Evolutionary conservation across 108 stramenopile species (phyloP).

Genomic region (Nitzschia sp.): DNA sequence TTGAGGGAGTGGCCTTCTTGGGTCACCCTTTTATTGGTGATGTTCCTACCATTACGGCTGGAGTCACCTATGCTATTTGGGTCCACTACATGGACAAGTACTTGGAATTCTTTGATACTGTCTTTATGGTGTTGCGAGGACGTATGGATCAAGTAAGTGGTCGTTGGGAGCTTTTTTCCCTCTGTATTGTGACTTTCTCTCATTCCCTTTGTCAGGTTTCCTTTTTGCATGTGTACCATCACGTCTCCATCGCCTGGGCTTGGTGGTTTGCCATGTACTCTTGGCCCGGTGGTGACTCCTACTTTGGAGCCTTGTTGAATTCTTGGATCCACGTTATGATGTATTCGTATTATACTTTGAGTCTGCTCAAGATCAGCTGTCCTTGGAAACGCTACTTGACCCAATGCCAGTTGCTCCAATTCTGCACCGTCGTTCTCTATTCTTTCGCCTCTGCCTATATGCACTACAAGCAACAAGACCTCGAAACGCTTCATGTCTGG

Average conservation of each 20-base stretch:
- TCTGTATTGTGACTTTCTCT: too few relatives aligned
- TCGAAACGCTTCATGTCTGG: conserved; percentile 46
- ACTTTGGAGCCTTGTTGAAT: conserved; percentile 96
- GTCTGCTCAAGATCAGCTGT: conserved; percentile 61
- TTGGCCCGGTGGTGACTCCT: conserved; percentile 91
- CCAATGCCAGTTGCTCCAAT: conserved; percentile 94
- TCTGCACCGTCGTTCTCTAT: conserved; percentile 86
- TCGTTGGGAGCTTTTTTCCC: conserved; percentile 4
- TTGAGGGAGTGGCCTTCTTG: conserved; percentile 61
- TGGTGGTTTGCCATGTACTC: conserved; percentile 88
- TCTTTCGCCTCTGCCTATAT: conserved; percentile 45
- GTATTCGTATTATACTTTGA: conserved; percentile 97
- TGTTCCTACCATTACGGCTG: conserved; percentile 44
- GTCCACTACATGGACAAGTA: conserved; percentile 97
- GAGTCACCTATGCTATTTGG: conserved; percentile 87
- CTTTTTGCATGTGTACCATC: conserved; percentile 99
- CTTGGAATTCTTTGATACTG: conserved; percentile 96
- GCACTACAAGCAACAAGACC: conserved; percentile 29
- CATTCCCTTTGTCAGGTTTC: conserved; percentile 70
- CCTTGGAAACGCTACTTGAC: conserved; percentile 96
- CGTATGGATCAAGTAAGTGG: conserved; percentile 89
- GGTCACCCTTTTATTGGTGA: conserved; percentile 86
- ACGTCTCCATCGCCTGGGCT: conserved; percentile 91
- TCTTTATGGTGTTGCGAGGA: conserved; percentile 94
- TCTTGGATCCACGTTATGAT: conserved; percentile 97